These are phyloP conservation scores for Basipetospora chlamydospora DNA, from an alignment of 2,329 filamentous ascomycete species.

Conservation along the genomic window DNA sequence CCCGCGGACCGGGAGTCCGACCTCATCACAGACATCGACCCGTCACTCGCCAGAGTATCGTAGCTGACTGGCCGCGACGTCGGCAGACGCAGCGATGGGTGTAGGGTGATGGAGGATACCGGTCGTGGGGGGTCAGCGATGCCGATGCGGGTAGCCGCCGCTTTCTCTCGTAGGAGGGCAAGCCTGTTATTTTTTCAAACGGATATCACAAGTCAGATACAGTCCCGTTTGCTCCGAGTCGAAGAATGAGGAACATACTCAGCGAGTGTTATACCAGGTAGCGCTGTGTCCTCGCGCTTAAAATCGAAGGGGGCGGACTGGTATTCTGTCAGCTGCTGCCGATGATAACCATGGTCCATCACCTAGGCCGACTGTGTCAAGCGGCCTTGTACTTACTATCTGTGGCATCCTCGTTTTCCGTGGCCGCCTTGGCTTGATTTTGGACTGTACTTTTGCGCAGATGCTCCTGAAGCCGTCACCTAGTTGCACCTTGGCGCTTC, in stretches of 20 bases:
- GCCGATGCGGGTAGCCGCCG: constrained; percentile 32
- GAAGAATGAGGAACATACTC: background rate
- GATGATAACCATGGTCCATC: no score
- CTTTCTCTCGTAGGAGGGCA: constrained; percentile 35
- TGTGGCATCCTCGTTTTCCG: no score
- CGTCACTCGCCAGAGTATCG: background rate
- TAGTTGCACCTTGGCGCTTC: no score
- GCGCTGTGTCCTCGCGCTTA: background rate
- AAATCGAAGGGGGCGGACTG: constrained; percentile 2
- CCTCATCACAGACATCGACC: background rate
- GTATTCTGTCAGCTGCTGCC: no score
- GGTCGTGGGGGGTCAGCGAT: constrained; percentile 19
- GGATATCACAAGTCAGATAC: background rate
- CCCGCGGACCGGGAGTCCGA: no score
- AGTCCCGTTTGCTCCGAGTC: background rate
- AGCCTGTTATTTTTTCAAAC: constrained; percentile 20
- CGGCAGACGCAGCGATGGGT: background rate
- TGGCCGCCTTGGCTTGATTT: no score
- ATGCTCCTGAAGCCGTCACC: no score
- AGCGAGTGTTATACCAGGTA: background rate
- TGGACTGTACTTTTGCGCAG: no score
- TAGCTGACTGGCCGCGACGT: background rate
- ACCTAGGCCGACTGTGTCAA: no score
- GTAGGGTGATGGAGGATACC: background rate
- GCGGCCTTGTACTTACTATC: no score